Base-by-base conservation (phyloP, 257 asterid genomes). In the Cinchona pubescens region DNA sequence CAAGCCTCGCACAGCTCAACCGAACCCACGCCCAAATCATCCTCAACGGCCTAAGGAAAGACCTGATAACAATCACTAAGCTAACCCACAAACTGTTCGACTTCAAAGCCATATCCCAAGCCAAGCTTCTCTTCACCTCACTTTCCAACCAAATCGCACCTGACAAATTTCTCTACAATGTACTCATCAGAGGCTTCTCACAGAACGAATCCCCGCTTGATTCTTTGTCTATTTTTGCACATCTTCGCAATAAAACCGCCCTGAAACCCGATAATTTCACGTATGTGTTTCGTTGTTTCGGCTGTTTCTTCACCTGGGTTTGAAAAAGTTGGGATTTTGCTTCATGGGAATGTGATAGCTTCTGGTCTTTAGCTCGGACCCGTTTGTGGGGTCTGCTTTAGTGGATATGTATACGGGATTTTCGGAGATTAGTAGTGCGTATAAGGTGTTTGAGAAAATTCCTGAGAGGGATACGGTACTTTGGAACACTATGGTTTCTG, bases 341-440 rank as follows among this genome's bases (percentile, higher is more conserved):
- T 92, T 79, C 98, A 94, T 78, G 97, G 90, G 79, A 93, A 88
- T 60, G 88, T 84, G 30, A 25, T 89, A 6, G 85, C 90, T 83
- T 78, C 91, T 18, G 97, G 97, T n/a, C 69, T 84, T 79, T 67
- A 80, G 86, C 23, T 79, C 86, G 29, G 95, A 94, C 84, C 75
- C 85, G 86, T 94, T 84, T 78, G 97, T 94, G 75, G 97, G 97
- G 19, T 94, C 98, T 15, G 92, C 97, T 46, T 86, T 94, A 59
- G 90, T 90, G 19, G 97, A 87, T 27, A 77, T 88, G 84, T 84
- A 80, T 73, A 84, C 78, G 82, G 80, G 79, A 2, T 87, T 77
- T 79, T 84, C 90, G 25, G 82, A 83, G 79, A 78, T 84, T 40
- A 63, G 75, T 27, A 38, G 73, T 48, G 98, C 96, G 3, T 77